Conservation (phyloP, 257 asterid genomes). For the Solanum dulcamara region DNA sequence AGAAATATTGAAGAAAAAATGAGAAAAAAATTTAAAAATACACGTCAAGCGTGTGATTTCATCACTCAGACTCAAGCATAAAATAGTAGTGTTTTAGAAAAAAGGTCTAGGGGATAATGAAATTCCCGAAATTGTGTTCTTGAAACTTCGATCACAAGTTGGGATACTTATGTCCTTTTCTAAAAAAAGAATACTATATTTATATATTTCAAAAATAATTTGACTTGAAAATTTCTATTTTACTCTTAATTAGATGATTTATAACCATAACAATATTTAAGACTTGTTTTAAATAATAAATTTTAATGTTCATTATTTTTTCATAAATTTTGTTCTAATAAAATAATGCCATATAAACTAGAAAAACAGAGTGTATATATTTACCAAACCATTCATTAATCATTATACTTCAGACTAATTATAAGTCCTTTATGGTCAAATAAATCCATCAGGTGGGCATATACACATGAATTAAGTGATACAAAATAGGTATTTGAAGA, state of each 20-base stretch:
- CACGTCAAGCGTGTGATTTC: too few species aligned
- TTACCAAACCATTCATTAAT: background rate
- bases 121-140: too few species aligned
- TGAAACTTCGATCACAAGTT: background rate
- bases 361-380: background rate
- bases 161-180: too few species aligned
- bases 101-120: too few species aligned
- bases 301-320: background rate
- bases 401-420: background rate
- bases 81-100: too few species aligned
- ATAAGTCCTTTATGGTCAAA: background rate
- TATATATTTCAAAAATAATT: too few species aligned
- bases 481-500: background rate
- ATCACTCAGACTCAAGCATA: too few species aligned
- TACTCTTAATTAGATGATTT: background rate
- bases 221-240: background rate
- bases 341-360: background rate
- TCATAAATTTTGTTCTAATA: background rate
- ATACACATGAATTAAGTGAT: background rate
- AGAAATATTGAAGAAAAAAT: too few species aligned
- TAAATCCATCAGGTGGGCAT: background rate
- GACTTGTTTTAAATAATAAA: background rate
- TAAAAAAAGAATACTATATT: too few species aligned
- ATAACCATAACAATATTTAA: background rate
- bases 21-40: too few species aligned